Evolutionary conservation across 257 asterid species (phyloP).

Genomic region (Striga asiatica): DNA sequence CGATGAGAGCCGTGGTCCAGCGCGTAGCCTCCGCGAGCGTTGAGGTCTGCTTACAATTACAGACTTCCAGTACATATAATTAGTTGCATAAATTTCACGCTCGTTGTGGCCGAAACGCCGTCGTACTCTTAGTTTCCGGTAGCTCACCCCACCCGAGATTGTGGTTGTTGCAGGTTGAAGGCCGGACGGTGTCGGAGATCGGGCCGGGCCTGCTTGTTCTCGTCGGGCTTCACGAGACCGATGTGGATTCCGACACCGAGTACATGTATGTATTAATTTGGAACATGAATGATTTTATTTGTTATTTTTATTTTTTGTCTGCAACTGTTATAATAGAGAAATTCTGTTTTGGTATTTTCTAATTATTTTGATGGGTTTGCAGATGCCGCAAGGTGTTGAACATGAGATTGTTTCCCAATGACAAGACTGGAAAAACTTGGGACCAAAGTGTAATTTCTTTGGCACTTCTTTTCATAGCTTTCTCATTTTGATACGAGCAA

Average conservation of each 20-base stretch:
- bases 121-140: conserved; percentile 2
- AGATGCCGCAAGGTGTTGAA: conserved; percentile 94
- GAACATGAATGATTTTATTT: background rate
- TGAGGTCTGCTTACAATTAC: conserved; percentile 31
- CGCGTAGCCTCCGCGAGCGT: conserved; percentile 84
- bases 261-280: conserved; percentile 35
- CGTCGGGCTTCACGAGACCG: conserved; percentile 70
- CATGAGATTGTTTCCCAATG: conserved; percentile 74
- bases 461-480: background rate
- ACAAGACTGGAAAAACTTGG: conserved; percentile 63
- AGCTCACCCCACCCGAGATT: conserved; percentile 13
- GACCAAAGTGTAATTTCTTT: conserved; percentile 66
- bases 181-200: conserved; percentile 49
- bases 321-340: conserved; percentile 8
- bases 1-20: conserved; percentile 85
- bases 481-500: too few species aligned
- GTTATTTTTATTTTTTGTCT: background rate
- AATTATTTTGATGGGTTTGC: conserved; percentile 21
- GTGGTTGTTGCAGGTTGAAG: conserved; percentile 59
- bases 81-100: background rate
- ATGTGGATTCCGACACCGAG: conserved; percentile 62
- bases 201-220: conserved; percentile 84
- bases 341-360: background rate
- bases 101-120: background rate
- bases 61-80: background rate